Conservation (phyloP, 1,284 basidiomycete species). For the Moesziomyces aphidis region DNA sequence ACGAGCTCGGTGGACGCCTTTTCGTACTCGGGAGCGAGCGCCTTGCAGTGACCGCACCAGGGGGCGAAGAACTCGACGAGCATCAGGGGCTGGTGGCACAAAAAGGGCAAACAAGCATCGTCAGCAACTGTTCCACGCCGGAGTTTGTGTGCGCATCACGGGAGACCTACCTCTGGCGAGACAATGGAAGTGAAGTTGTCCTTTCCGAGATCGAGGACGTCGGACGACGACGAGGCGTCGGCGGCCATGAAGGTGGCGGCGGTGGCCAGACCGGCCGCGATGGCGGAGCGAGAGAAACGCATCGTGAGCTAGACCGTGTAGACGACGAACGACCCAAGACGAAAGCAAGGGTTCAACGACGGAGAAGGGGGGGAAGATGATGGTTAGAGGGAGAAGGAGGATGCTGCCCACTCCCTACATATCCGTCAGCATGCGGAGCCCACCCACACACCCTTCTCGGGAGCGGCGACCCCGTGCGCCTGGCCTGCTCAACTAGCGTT, state of each 20-base stretch:
- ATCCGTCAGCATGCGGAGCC: slow-evolving; percentile 1
- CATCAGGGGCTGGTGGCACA: slow-evolving; percentile 75
- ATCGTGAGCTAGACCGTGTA: slow-evolving; percentile 19
- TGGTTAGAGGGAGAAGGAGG: neutral
- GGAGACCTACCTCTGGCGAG: slow-evolving; percentile 70
- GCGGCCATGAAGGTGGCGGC: slow-evolving; percentile 69
- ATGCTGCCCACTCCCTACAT: slow-evolving; percentile 2
- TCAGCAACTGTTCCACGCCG: neutral
- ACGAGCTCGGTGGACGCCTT: slow-evolving; percentile 93
- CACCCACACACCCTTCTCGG: too few relatives aligned
- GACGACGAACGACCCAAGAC: slow-evolving; percentile 8
- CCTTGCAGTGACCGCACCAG: slow-evolving; percentile 83
- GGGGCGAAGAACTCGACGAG: slow-evolving; percentile 97
- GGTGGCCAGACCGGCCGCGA: slow-evolving; percentile 52
- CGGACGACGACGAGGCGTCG: slow-evolving; percentile 75
- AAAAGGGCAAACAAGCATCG: neutral
- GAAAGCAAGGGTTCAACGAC: slow-evolving; percentile 2
- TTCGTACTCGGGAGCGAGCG: slow-evolving; percentile 80
- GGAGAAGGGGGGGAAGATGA: slow-evolving; percentile 2
- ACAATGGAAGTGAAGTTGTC: slow-evolving; percentile 80
- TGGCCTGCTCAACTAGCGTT: too few relatives aligned
- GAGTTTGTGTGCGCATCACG: neutral
- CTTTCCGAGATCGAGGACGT: slow-evolving; percentile 82
- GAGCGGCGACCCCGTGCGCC: too few relatives aligned
- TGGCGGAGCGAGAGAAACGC: slow-evolving; percentile 50